These are phyloP conservation scores for Pseudogymnoascus sp. DNA, from an alignment of 2,329 filamentous ascomycete species.

Conservation along the genomic window DNA sequence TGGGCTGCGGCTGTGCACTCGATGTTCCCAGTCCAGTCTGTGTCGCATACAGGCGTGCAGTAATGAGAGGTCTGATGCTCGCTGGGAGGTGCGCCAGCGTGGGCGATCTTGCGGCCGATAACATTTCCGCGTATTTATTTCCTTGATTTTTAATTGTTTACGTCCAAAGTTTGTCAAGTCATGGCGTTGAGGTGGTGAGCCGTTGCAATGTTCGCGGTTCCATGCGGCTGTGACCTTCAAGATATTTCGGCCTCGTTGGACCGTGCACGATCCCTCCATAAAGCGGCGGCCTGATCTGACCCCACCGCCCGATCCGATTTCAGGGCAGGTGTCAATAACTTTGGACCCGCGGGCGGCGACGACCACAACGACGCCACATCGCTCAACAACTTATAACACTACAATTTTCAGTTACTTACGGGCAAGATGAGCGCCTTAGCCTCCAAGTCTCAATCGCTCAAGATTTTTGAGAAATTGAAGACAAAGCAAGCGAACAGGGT, in stretches of 20 bases:
- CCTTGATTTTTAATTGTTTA: not conserved
- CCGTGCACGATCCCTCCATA: not conserved
- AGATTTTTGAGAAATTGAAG: slow-evolving; percentile 97
- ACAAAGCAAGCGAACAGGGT: slow-evolving; percentile 92
- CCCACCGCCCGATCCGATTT: slow-evolving; percentile 6
- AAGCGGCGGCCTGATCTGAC: slow-evolving; percentile 5
- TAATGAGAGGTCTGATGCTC: slow-evolving; percentile 33
- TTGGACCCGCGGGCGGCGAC: slow-evolving; percentile 1
- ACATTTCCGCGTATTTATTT: slow-evolving; percentile 16
- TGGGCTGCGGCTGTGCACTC: slow-evolving; percentile 30
- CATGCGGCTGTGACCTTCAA: slow-evolving; percentile 1
- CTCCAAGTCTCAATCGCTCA: slow-evolving; percentile 89
- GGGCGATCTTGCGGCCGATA: slow-evolving; percentile 19
- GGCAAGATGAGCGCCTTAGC: slow-evolving; percentile 55
- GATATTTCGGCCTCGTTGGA: slow-evolving; percentile 7
- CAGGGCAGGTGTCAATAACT: slow-evolving; percentile 11
- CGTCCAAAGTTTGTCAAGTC: slow-evolving; percentile 1
- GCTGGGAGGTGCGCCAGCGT: slow-evolving; percentile 33
- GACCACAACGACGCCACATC: slow-evolving; percentile 4
- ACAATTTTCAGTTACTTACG: slow-evolving; percentile 17
- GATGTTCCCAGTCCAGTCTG: slow-evolving; percentile 38
- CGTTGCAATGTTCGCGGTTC: not conserved
- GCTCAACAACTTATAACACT: not conserved
- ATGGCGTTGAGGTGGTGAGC: slow-evolving; percentile 4
- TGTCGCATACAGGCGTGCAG: slow-evolving; percentile 51